Evolutionary conservation across 2,329 filamentous ascomycete genomes (phyloP).

Genomic region (Penicillium sp.): DNA sequence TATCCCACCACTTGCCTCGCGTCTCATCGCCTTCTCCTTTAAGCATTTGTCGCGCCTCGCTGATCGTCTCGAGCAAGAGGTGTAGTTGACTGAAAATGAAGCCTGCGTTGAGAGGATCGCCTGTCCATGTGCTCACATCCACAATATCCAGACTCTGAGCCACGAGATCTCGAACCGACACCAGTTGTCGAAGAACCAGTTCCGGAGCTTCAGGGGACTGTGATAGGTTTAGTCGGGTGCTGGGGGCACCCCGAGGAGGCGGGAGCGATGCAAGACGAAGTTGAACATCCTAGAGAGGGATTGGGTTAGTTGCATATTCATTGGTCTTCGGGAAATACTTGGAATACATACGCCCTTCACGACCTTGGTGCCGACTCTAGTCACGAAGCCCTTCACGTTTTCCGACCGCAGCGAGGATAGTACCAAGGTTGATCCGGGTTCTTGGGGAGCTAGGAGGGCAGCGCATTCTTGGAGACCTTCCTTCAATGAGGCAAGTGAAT

Average conservation of each 20-base stretch:
- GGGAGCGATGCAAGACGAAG: conserved; percentile 62
- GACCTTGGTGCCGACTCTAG: conserved; percentile 82
- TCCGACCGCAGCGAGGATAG: conserved; percentile 85
- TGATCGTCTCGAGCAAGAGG: conserved; percentile 59
- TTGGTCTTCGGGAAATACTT: background rate
- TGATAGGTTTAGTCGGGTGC: conserved; percentile 54
- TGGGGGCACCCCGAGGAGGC: conserved; percentile 51
- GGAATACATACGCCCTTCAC: conserved; percentile 72
- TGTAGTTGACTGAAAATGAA: conserved; percentile 59
- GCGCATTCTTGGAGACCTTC: conserved; percentile 84
- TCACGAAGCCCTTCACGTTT: conserved; percentile 87
- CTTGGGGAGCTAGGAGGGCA: conserved; percentile 76
- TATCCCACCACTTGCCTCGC: conserved; percentile 56
- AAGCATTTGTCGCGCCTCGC: conserved; percentile 58
- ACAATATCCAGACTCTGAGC: conserved; percentile 82
- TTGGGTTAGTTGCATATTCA: background rate
- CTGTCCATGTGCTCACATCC: conserved; percentile 70
- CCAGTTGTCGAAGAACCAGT: conserved; percentile 67
- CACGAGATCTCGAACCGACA: conserved; percentile 70
- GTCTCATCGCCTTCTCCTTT: conserved; percentile 54
- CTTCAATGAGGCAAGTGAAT: conserved; percentile 60
- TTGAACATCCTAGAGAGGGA: conserved; percentile 61
- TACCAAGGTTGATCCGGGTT: conserved; percentile 83
- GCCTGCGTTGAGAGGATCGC: conserved; percentile 58
- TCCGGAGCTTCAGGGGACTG: conserved; percentile 54